Percentiles rank a stretch among this genome's conserved stretches.
Evolutionary conservation across 1,139 yeast genomes (phyloP).

Genomic region (Saccharomyces hybrid): DNA sequence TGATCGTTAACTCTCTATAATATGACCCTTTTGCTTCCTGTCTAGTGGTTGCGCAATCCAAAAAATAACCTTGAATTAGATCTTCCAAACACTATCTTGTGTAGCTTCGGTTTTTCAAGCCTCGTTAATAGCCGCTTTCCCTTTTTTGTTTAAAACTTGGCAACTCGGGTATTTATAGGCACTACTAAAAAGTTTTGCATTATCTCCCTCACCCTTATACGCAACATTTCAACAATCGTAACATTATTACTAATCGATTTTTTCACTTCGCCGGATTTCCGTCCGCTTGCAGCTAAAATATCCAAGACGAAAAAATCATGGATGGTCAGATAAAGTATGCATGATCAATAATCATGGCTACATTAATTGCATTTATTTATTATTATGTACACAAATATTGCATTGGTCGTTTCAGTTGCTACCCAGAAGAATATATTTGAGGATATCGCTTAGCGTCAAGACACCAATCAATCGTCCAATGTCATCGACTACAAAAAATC

Average conservation of each 20-base stretch:
- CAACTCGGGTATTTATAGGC: not conserved
- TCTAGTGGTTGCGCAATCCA: not conserved
- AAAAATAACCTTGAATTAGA: not conserved
- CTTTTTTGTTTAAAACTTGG: not conserved
- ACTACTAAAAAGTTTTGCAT: not conserved
- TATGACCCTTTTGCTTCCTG: not conserved
- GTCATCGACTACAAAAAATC: slow-evolving; percentile 86
- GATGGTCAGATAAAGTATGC: not conserved
- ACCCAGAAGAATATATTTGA: slow-evolving; percentile 71
- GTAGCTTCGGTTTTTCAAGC: not conserved
- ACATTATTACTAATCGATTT: not conserved
- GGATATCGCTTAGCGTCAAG: slow-evolving; percentile 83
- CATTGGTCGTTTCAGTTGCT: slow-evolving; percentile 34
- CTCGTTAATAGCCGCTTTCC: not conserved
- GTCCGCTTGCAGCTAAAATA: not conserved
- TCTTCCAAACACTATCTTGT: not conserved
- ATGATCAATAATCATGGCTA: not conserved
- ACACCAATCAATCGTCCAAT: slow-evolving; percentile 73
- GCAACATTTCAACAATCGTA: not conserved
- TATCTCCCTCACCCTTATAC: not conserved
- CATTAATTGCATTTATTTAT: not conserved
- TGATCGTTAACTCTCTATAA: not conserved
- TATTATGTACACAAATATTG: not conserved
- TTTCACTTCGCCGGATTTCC: not conserved
- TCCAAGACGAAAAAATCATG: not conserved